phyloP scores from a whole-genome alignment of 768 basidiomycete species.

The Tephrocybe sp. region DNA sequence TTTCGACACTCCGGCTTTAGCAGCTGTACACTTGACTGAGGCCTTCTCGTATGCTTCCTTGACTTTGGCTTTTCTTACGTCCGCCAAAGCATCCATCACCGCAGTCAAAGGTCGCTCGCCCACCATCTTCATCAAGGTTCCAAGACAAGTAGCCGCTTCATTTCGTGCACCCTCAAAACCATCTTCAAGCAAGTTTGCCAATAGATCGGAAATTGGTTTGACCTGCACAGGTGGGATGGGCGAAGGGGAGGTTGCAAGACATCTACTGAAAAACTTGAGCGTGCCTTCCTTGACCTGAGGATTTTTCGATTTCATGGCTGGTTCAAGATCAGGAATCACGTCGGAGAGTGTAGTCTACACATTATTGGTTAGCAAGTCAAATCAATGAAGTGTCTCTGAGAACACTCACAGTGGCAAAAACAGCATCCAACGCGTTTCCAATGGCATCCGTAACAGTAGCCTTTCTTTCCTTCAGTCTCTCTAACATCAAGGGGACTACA shows the following conservation, averaged over 20 bases:
- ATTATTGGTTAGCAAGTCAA: constrained; percentile 10
- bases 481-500: constrained; percentile 77
- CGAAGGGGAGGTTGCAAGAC: constrained; percentile 65
- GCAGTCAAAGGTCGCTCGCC: constrained; percentile 92
- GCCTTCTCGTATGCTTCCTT: constrained; percentile 93
- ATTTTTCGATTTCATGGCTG: constrained; percentile 84
- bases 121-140: constrained; percentile 94
- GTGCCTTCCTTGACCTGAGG: constrained; percentile 96
- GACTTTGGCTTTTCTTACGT: constrained; percentile 88
- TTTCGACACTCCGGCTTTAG: constrained; percentile 51
- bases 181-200: constrained; percentile 82
- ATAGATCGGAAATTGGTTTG: constrained; percentile 76
- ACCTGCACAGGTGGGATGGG: constrained; percentile 76
- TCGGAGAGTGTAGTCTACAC: constrained; percentile 76
- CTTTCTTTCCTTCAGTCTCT: constrained; percentile 93
- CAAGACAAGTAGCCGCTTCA: constrained; percentile 86
- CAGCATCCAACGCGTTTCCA: constrained; percentile 83
- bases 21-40: constrained; percentile 84
- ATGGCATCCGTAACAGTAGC: constrained; percentile 87
- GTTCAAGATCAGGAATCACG: constrained; percentile 78
- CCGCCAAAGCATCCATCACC: constrained; percentile 80
- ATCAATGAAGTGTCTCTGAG: constrained; percentile 5
- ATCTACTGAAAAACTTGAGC: constrained; percentile 81
- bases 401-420: constrained; percentile 73
- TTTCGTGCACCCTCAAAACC: constrained; percentile 85